Conservation (phyloP, 768 basidiomycete genomes). For the Saitozyma podzolica region DNA sequence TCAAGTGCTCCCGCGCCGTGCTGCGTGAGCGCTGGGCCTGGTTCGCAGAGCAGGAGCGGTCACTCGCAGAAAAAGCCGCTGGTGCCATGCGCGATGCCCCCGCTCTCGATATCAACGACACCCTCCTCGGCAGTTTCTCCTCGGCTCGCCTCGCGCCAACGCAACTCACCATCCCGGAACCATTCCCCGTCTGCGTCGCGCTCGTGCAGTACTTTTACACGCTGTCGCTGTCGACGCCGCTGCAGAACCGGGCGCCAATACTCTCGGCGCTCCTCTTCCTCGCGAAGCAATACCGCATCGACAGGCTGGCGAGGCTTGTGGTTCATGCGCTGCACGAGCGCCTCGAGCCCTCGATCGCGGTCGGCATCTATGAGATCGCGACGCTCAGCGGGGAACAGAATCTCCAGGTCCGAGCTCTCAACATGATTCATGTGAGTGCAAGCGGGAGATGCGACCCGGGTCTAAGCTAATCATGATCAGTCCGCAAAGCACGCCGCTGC, state of each 20-base stretch:
- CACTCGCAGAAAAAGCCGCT: constrained; percentile 9
- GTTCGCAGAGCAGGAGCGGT: constrained; percentile 59
- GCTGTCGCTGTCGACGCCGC: constrained; percentile 76
- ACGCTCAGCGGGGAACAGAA: constrained; percentile 85
- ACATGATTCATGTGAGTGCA: constrained; percentile 34
- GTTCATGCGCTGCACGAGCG: constrained; percentile 92
- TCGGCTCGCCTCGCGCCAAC: constrained; percentile 71
- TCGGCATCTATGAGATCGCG: constrained; percentile 92
- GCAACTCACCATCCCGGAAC: constrained; percentile 76
- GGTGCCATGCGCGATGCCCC: constrained; percentile 23
- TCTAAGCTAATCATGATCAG: constrained; percentile 11
- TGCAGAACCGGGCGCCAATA: constrained; percentile 87
- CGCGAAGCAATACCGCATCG: constrained; percentile 75
- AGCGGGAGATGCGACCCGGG: not conserved
- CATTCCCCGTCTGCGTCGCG: constrained; percentile 83
- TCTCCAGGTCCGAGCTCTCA: constrained; percentile 77
- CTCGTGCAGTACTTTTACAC: constrained; percentile 94
- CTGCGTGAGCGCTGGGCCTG: constrained; percentile 92
- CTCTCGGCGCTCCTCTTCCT: constrained; percentile 82
- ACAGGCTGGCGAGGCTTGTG: constrained; percentile 73
- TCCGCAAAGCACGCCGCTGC: constrained; percentile 18
- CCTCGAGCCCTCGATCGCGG: constrained; percentile 77
- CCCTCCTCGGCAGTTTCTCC: constrained; percentile 33
- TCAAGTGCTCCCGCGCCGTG: constrained; percentile 78
- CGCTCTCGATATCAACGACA: constrained; percentile 33